A percentile compares a stretch with the other conserved stretches of the same genome.
Conservation (phyloP, 352 stramenopile genomes). For the Globisporangium cystogenes region DNA sequence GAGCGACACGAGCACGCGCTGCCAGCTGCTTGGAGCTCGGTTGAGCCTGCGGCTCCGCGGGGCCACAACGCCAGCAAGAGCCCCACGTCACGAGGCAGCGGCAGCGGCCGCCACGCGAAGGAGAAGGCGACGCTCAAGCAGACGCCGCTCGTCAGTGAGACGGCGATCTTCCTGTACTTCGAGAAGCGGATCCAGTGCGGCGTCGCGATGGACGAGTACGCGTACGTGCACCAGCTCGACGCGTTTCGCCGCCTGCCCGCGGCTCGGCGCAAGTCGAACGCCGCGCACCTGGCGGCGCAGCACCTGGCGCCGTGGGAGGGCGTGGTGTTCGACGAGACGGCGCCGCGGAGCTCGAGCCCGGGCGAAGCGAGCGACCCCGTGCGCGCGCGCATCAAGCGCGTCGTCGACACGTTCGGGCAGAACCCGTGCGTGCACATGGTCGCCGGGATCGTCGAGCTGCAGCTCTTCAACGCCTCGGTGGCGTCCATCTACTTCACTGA, state of each 20-base stretch:
- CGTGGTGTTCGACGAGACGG: constrained; percentile 18
- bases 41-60: background rate
- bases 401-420: constrained; percentile 12
- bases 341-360: background rate
- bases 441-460: constrained; percentile 40
- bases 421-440: constrained; percentile 45
- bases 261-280: background rate
- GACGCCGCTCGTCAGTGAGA: constrained; percentile 23
- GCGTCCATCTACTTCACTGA: constrained; percentile 38
- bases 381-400: constrained; percentile 19
- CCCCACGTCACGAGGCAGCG: background rate
- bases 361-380: constrained; percentile 1
- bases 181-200: constrained; percentile 23
- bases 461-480: constrained; percentile 32
- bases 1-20: constrained; percentile 33
- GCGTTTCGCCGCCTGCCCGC: constrained; percentile 28
- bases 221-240: constrained; percentile 45
- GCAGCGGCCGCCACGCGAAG: background rate
- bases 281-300: background rate
- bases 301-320: constrained; percentile 33
- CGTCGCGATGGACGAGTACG: constrained; percentile 31
- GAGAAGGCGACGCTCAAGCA: background rate
- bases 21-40: constrained; percentile 4
- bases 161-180: constrained; percentile 37
- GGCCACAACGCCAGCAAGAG: background rate